Conservation (phyloP, 441 rosid genomes). For the Macaranga tanarius region DNA sequence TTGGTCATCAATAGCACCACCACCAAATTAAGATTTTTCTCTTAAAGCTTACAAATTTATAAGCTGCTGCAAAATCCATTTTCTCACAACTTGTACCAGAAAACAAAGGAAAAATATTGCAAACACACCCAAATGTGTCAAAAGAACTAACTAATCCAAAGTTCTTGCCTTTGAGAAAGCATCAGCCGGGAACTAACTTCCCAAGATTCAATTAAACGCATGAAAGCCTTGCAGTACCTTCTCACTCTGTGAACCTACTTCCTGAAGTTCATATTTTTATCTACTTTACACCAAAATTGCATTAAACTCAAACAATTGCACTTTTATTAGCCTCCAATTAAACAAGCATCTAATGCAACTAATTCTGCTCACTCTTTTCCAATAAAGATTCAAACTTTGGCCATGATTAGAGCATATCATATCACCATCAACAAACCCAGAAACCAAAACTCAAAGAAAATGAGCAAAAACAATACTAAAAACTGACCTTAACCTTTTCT, state of each 20-base stretch:
- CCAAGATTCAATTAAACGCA: not conserved
- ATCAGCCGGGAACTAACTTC: not conserved
- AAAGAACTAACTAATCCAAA: not conserved
- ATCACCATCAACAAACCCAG: not conserved
- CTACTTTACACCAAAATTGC: too few species aligned
- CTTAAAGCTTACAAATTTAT: not conserved
- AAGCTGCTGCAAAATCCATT: not conserved
- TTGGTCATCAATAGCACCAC: not conserved
- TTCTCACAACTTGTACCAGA: not conserved
- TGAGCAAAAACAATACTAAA: not conserved
- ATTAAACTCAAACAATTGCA: too few species aligned
- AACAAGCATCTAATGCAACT: too few species aligned
- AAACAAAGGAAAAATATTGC: not conserved
- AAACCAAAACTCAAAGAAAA: not conserved
- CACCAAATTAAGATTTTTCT: too few species aligned
- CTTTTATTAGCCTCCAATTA: too few species aligned
- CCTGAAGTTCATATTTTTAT: too few species aligned
- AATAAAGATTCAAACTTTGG: not conserved
- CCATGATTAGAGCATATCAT: not conserved
- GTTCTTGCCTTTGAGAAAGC: not conserved
- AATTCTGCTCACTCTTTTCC: too few species aligned
- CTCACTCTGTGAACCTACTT: too few species aligned
- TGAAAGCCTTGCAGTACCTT: too few species aligned
- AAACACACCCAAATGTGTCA: not conserved
- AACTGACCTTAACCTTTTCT: constrained; percentile 16